phyloP scores from a whole-genome alignment of 2,329 filamentous ascomycete species.

The Corinectria fuckeliana region DNA sequence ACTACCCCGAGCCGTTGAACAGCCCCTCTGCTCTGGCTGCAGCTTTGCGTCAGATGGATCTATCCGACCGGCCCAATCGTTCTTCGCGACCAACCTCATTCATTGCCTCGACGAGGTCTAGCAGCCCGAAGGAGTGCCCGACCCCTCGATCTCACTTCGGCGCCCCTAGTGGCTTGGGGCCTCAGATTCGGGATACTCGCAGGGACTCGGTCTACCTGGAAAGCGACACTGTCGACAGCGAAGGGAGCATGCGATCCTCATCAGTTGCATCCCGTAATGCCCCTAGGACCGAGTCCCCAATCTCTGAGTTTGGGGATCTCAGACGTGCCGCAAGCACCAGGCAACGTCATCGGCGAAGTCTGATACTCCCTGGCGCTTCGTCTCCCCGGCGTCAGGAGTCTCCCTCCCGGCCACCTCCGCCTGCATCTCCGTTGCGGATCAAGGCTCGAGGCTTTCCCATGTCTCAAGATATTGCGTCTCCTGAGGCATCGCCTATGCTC shows the following conservation, averaged over 20 bases:
- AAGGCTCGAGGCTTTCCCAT: constrained; percentile 74
- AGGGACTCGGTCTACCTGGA: constrained; percentile 82
- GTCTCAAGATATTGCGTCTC: constrained; percentile 75
- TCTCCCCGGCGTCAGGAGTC: constrained; percentile 89
- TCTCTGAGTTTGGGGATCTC: constrained; percentile 81
- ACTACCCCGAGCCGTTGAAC: constrained; percentile 35
- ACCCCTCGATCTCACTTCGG: constrained; percentile 86
- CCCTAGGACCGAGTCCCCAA: constrained; percentile 84
- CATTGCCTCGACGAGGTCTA: constrained; percentile 80
- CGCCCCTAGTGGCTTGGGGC: constrained; percentile 59
- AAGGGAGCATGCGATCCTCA: constrained; percentile 83
- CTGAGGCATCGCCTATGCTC: constrained; percentile 88
- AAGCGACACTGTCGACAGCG: constrained; percentile 84
- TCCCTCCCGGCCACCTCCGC: constrained; percentile 77
- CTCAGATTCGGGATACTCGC: constrained; percentile 68
- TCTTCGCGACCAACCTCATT: constrained; percentile 60
- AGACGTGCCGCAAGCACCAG: constrained; percentile 78
- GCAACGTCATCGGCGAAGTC: constrained; percentile 84
- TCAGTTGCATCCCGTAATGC: constrained; percentile 73
- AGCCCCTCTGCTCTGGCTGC: constrained; percentile 61
- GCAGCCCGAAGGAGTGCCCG: constrained; percentile 87
- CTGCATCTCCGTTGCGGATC: constrained; percentile 86
- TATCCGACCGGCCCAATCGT: constrained; percentile 38
- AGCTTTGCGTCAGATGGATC: constrained; percentile 54
- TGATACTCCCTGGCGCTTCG: constrained; percentile 79